Conservation (phyloP, 192 early-diverging fungal genomes). For the Podila verticillata region DNA sequence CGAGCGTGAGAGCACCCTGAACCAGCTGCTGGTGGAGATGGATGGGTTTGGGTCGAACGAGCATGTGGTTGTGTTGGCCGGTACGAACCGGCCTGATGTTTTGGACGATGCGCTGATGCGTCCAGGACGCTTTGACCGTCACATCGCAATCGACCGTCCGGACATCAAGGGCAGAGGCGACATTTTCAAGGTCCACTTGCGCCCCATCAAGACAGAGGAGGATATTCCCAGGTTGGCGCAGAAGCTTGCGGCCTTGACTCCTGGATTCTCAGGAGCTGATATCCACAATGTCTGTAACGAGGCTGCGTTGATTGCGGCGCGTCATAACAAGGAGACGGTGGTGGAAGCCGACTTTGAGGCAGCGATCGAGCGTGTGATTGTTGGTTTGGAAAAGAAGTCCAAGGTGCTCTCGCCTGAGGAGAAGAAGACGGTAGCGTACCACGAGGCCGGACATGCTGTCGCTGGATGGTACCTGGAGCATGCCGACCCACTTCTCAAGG, state of each 20-base stretch:
- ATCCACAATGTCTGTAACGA: slow-evolving; percentile 98
- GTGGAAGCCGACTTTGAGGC: slow-evolving; percentile 89
- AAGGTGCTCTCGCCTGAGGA: slow-evolving; percentile 91
- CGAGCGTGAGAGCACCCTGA: slow-evolving; percentile 94
- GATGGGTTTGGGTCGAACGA: slow-evolving; percentile 89
- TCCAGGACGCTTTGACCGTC: slow-evolving; percentile 96
- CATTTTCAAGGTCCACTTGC: slow-evolving; percentile 95
- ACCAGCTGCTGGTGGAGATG: slow-evolving; percentile 99
- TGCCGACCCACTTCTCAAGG: slow-evolving; percentile 94
- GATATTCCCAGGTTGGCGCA: slow-evolving; percentile 76
- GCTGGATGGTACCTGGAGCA: slow-evolving; percentile 95
- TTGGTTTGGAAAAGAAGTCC: slow-evolving; percentile 95
- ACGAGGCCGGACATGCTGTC: slow-evolving; percentile 97
- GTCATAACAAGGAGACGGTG: slow-evolving; percentile 75
- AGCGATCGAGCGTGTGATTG: slow-evolving; percentile 97
- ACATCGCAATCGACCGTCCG: slow-evolving; percentile 92
- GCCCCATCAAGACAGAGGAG: slow-evolving; percentile 86
- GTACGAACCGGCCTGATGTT: slow-evolving; percentile 96
- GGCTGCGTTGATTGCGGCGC: slow-evolving; percentile 94
- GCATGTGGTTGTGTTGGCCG: slow-evolving; percentile 93
- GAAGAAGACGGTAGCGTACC: slow-evolving; percentile 98
- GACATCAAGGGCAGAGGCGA: slow-evolving; percentile 93
- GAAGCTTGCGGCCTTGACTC: slow-evolving; percentile 91
- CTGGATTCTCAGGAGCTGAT: slow-evolving; percentile 96
- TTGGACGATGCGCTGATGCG: slow-evolving; percentile 92